Evolutionary conservation across 1,284 basidiomycete genomes (phyloP).

Genomic region (Ustilago bromivora): DNA sequence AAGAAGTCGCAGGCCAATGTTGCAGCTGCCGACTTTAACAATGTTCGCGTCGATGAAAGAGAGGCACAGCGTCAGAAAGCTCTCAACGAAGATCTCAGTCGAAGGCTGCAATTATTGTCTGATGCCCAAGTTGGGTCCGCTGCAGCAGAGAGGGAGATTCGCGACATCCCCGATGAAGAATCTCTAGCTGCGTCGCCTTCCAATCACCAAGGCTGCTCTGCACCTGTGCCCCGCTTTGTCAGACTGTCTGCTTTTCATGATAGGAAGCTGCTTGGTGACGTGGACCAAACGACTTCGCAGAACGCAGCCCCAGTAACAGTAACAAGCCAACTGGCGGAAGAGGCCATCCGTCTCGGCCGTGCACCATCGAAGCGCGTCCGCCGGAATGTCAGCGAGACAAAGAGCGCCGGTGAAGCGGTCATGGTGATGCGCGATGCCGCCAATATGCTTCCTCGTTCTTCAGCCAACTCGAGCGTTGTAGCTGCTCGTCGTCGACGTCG

Average conservation of each 20-base stretch:
- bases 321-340: conserved; percentile 18
- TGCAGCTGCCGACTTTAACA: background rate
- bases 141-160: conserved; percentile 8
- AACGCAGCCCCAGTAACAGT: background rate
- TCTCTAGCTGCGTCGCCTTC: conserved; percentile 1
- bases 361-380: conserved; percentile 50
- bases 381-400: conserved; percentile 30
- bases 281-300: conserved; percentile 1
- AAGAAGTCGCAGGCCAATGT: conserved; percentile 14
- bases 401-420: conserved; percentile 32
- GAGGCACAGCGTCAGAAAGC: conserved; percentile 27
- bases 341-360: conserved; percentile 43
- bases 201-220: background rate
- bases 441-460: background rate
- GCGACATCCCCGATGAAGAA: conserved; percentile 21
- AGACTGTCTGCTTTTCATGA: conserved; percentile 48
- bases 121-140: conserved; percentile 14
- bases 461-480: background rate
- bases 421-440: conserved; percentile 19
- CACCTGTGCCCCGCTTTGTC: conserved; percentile 7
- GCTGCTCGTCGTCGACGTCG: conserved; percentile 15
- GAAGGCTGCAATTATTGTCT: conserved; percentile 25
- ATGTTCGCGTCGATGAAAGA: background rate
- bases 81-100: conserved; percentile 28
- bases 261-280: conserved; percentile 7